phyloP scores from a whole-genome alignment of 2,329 filamentous ascomycete species.

The Calycina marina region DNA sequence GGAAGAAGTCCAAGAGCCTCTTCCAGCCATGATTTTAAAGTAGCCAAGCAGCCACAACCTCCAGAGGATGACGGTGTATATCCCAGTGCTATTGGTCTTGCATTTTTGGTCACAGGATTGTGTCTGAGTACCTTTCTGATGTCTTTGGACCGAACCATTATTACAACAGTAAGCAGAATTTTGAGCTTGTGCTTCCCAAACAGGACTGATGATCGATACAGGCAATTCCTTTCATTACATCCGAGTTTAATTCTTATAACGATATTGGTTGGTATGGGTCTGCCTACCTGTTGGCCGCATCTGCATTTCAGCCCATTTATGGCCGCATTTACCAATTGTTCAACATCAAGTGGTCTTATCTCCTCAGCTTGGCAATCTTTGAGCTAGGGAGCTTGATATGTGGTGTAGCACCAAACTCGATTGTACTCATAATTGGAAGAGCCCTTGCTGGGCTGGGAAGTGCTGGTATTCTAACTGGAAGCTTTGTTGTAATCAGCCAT shows the following conservation, averaged over 20 bases:
- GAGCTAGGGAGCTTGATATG: slow-evolving; percentile 22
- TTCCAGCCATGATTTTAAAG: too few relatives aligned
- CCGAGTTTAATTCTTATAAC: slow-evolving; percentile 22
- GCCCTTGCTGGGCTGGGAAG: slow-evolving; percentile 21
- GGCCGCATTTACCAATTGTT: slow-evolving; percentile 12
- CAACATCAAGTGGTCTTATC: slow-evolving; percentile 16
- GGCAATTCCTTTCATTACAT: slow-evolving; percentile 27
- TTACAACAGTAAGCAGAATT: slow-evolving; percentile 11
- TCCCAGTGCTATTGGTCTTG: too few relatives aligned
- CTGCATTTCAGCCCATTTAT: slow-evolving; percentile 14
- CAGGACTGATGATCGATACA: slow-evolving; percentile 4
- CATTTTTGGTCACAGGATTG: too few relatives aligned
- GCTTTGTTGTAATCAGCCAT: slow-evolving; percentile 28
- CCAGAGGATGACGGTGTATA: too few relatives aligned
- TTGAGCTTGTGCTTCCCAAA: not conserved
- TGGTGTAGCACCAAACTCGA: slow-evolving; percentile 20
- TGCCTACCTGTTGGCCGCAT: slow-evolving; percentile 23
- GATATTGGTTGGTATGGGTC: slow-evolving; percentile 26
- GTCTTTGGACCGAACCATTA: slow-evolving; percentile 16
- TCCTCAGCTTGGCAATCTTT: slow-evolving; percentile 19
- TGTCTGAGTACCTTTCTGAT: slow-evolving; percentile 20
- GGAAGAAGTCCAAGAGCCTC: too few relatives aligned
- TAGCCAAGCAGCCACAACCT: too few relatives aligned
- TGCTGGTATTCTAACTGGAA: slow-evolving; percentile 23
- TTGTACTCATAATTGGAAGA: slow-evolving; percentile 22